These are phyloP conservation scores for Cucumis variabilis DNA, from an alignment of 331 rosid species.

Conservation along the genomic window DNA sequence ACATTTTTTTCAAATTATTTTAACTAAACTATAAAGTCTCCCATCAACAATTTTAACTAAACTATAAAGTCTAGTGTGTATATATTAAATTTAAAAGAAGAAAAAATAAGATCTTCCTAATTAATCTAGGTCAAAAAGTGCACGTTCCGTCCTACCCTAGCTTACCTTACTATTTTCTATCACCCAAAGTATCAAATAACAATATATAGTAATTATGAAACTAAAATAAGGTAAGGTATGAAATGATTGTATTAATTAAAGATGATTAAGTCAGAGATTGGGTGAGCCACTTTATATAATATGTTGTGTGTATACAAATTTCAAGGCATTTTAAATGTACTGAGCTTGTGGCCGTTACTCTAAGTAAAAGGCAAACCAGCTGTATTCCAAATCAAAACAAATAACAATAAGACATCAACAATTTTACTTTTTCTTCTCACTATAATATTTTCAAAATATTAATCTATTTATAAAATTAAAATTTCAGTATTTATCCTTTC, in stretches of 20 bases:
- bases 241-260: neutral
- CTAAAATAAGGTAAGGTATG: no score
- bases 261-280: conserved; percentile 19
- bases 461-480: neutral
- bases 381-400: conserved; percentile 12
- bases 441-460: neutral
- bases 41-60: no score
- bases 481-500: no score
- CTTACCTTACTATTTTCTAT: no score
- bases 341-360: conserved; percentile 21
- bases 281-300: neutral
- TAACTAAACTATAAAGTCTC: no score
- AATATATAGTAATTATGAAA: no score
- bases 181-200: no score
- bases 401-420: conserved; percentile 14
- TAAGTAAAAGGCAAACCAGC: conserved; percentile 23
- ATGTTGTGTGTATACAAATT: neutral
- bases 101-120: no score
- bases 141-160: no score
- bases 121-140: neutral
- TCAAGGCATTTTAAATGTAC: neutral
- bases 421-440: neutral
- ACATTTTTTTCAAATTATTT: no score
- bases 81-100: no score
- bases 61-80: no score